Base-by-base conservation (phyloP, 108 stramenopile genomes). In the Pelagomonas calceolata region DNA sequence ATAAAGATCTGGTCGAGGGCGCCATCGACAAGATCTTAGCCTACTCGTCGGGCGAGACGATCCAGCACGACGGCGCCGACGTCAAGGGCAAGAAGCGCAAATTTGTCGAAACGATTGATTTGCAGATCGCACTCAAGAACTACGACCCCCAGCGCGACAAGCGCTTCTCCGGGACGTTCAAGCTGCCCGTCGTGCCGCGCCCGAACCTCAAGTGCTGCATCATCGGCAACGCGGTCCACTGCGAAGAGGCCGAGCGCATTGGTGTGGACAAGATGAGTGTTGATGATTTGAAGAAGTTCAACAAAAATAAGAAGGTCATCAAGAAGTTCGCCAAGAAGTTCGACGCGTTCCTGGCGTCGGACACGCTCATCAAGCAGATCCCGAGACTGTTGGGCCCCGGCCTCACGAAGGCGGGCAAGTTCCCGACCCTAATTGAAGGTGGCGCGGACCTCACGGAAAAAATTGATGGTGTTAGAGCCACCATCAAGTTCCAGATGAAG, bases 401-500 rank as follows among this genome's bases (percentile, higher is more conserved):
- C 81, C 85, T 99, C 46, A 99, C 96, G 88, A 97, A 97, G 93
- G 97, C 98, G 66, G 98, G 98, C 78, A 99, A 99, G 89, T 98
- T 99, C 92, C 98, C 98, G 70, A 95, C 97, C 78, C 86, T 96
- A 68, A 80, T 98, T 69, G 81, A 90, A 43, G 68, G 79, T 75
- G 81, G 85, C 32, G 97, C 98, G 68, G 91, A 95, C 78, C 92
- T 98, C 86, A 90, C 94, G 85, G 93, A 91, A 80, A 99, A 98
- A 94, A 92, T 97, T 67, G 95, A 99, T 73, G 95, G 94, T 84
- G 84, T 95, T 78, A 94, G 95, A 84, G 87, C 93, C 70, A 98
- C 96, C 80, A 95, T 98, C 91, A 99, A 99, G 90, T 99, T 98
- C 88, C 98, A 99, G 90, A 98, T 99, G 98, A 99, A 98, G 95